Base-by-base conservation (phyloP, 495 filamentous ascomycete genomes). In the Entonaema liquescens region DNA sequence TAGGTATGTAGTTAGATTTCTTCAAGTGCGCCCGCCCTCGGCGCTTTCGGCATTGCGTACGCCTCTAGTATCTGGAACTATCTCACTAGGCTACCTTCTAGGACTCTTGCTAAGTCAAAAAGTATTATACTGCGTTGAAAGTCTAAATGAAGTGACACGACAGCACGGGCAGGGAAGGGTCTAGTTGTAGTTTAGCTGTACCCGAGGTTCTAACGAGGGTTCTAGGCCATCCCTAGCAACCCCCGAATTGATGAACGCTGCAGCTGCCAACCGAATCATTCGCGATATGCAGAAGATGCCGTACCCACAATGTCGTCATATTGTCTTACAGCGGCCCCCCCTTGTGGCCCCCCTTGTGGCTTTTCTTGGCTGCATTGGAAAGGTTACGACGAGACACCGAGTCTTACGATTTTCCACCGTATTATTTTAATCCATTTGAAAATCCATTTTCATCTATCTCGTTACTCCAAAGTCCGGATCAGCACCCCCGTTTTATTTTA, bases 301-400 rank as follows among this genome's bases (percentile, higher is more conserved):
- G 62, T 61, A 56, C 44, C 59, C 59, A 52, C 65, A 68, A 73
- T 73, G 70, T 73, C 70, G 70, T 73, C 70, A 73, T 73, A 62
- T 29, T 73, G 70, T 73, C 70, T 68, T 68, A 73, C 65, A 65
- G 59, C 19, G 17, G 26, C 54, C 53, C 69, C 68, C 57, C 50
- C 50, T 36, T 47, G 55, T 55, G 56, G 21, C 26, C 31, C 31
- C 28, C 56, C 36, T 55, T 62, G 62, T 62, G 42, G 57, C 58
- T 53, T 62, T 59, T 60, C 60, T 62, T 63, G 66, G 59, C 59
- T 62, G 59, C 66, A 57, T 68, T 57, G 21, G 64, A 36, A 5
- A 57, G 28, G 31, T 57, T 57, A 23, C 36, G 13, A 44, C 35
- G 56, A 29, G 11, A 6, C 26, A 8, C 13, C 25, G 31, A 53